Conservation (phyloP, 495 filamentous ascomycete genomes). For the Xylaria longipes region DNA sequence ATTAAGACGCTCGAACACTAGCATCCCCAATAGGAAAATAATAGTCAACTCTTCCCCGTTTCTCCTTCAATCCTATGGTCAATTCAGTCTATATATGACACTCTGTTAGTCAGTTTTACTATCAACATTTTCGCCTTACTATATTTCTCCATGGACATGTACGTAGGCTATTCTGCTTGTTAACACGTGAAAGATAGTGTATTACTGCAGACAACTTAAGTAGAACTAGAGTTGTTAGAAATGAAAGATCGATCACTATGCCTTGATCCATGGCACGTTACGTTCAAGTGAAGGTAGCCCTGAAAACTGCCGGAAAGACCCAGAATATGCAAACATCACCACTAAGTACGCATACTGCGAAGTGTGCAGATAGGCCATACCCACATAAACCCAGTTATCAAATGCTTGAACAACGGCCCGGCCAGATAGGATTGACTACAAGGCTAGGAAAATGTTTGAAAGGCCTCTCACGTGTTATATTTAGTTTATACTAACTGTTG, state of each 20-base stretch:
- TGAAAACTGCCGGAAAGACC: too few species aligned
- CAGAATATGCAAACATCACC: too few species aligned
- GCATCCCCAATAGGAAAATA: neutral
- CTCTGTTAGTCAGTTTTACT: neutral
- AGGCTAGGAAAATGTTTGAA: neutral
- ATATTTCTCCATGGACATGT: neutral
- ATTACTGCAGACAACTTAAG: neutral
- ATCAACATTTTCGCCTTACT: neutral
- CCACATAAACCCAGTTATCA: neutral
- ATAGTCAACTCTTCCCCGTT: neutral
- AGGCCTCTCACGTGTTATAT: neutral
- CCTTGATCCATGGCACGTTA: too few species aligned
- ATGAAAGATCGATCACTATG: too few species aligned
- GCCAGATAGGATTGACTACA: neutral
- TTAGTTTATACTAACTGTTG: too few species aligned
- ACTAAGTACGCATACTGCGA: too few species aligned
- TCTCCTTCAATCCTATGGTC: neutral
- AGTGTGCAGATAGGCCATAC: too few species aligned
- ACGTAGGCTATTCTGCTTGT: neutral
- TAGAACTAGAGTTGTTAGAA: too few species aligned
- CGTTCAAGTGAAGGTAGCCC: too few species aligned
- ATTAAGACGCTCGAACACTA: neutral
- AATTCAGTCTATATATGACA: neutral
- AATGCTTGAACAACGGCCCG: neutral
- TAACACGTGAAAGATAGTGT: neutral